phyloP scores from a whole-genome alignment of 2,329 filamentous ascomycete species.

The Sporothrix brunneoviolacea region DNA sequence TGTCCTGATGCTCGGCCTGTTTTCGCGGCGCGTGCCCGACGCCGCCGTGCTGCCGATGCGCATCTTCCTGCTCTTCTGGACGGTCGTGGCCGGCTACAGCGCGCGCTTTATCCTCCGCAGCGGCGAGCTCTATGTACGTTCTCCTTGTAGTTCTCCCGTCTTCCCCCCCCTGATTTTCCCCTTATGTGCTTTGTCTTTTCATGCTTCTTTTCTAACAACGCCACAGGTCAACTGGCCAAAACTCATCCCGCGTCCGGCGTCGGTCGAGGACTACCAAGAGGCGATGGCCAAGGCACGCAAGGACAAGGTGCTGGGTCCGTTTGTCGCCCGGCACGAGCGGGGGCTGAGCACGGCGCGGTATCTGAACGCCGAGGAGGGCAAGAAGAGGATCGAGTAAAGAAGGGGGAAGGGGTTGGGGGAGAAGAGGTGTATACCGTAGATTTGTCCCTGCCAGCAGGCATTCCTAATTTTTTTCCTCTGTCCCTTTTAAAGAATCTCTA shows the following conservation, averaged over 20 bases:
- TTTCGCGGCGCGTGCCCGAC: constrained; percentile 65
- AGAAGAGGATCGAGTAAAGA: constrained; percentile 85
- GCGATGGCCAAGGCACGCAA: constrained; percentile 76
- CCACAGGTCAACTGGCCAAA: constrained; percentile 96
- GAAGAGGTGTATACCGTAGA: too few relatives aligned
- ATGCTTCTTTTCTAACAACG: too few relatives aligned
- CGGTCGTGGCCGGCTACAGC: constrained; percentile 62
- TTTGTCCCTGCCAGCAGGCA: too few relatives aligned
- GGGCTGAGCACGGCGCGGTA: constrained; percentile 77
- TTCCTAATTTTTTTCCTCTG: not conserved
- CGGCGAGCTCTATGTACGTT: constrained; percentile 88
- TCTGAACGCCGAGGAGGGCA: constrained; percentile 87
- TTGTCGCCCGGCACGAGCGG: constrained; percentile 69
- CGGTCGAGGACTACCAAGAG: constrained; percentile 81
- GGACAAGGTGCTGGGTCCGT: constrained; percentile 70
- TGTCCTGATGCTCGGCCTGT: constrained; percentile 67
- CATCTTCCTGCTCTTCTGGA: constrained; percentile 74
- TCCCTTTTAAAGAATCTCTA: too few relatives aligned
- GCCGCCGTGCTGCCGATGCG: constrained; percentile 74
- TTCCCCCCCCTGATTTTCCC: too few relatives aligned
- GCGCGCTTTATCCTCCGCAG: constrained; percentile 72
- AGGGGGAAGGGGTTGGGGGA: not conserved
- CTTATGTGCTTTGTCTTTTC: too few relatives aligned
- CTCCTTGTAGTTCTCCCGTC: too few relatives aligned
- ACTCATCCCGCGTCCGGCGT: constrained; percentile 81